Evolutionary conservation across 2,329 filamentous ascomycete genomes (phyloP), one percentile per base, ranked within the genome.

Genomic region (Ampelomyces quisqualis): DNA sequence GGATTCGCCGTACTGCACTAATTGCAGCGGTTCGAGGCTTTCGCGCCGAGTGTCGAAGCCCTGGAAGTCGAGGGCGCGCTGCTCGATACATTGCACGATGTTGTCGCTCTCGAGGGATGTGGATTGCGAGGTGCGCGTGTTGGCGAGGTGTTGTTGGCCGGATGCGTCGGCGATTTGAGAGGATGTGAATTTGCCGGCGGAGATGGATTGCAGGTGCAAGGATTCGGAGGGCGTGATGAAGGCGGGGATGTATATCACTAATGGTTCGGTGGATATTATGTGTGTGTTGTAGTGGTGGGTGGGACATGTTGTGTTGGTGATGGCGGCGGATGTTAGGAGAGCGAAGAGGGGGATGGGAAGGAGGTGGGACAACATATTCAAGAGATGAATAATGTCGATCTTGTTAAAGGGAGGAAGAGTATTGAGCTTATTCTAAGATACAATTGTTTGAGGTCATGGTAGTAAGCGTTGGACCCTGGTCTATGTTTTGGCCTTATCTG

Each of bases 231-330:
- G 44, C n/a, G 68, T 74, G n/a, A 81, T 52, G 58, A 80, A 81
- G 39, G 69, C 60, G 49, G 77, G 75, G 29, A 81, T 73, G 58
- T 81, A 80, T 10, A 81, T 69, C 18, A 82, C 65, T 34, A 81
- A 60, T 0, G 79, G 79, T 30, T 71, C 68, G n/a, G 70, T 67
- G 11, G 73, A 77, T 35, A 79, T 72, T 10, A 81, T 67, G 45
- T 77, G 76, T 2, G 74, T 53, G 9, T 52, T 53, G 47, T 71
- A 72, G 11, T 53, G 47, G 45, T 72, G 67, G 9, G 53, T 38
- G 5, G 62, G 55, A 47, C 71, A 74, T 36, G 58, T 38, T 15
- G 51, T 44, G 27, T 51, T 56, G 13, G 35, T 40, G 18, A 38
- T 18, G 45, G 31, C 26, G 6, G 40, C 13, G 19, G 33, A 36